Base-by-base conservation (phyloP, 148 eudicot species). In the Pouteria glomerata region DNA sequence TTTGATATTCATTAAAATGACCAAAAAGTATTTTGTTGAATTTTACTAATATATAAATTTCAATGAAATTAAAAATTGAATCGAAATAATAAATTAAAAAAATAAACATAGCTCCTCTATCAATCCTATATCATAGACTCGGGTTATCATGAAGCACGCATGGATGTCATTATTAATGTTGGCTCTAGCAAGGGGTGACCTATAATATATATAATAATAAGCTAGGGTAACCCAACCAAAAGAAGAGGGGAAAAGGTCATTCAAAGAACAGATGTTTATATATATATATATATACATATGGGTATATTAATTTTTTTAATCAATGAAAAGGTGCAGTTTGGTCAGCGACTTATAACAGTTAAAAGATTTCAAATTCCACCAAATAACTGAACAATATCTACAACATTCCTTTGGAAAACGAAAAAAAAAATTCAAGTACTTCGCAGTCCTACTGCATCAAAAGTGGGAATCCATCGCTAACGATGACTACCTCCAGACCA, bases 281-380 rank as follows among this genome's bases (percentile, higher is more conserved):
- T 61, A 8, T 8, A 8, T 35, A 11, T 1, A 35, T 19, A 5
- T 39, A 39, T 39, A 0, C 10, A 39, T 39, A 39, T 39, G 10
- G 5, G 10, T 39, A 39, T 39, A 39, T 39, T 39, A 39, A n/a
- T n/a, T n/a, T n/a, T 39, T 39, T 4, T 39, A 39, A 39, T 39
- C 44, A 39, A 39, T 39, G 10, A 39, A 4, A 39, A 39, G 37
- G 2, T 21, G n/a, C 30, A 24, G 76, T 59, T 67, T 35, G 68
- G 68, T 60, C 73, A 75, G 59, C 78, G 8, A 60, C 51, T 24
- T 74, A 45, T 41, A 74, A 67, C 68, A 7, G 42, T 53, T 23
- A 29, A 4, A 45, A 57, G 58, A 34, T 68, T 59, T 66, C 26
- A 58, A 75, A 58, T 57, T 51, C 47, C 3, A 55, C 56, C 55